Percentiles rank a stretch among this genome's conserved stretches.
These are phyloP conservation scores for Odonthalia washingtoniensis DNA, from an alignment of 31 red algal genomes.

Conservation along the genomic window DNA sequence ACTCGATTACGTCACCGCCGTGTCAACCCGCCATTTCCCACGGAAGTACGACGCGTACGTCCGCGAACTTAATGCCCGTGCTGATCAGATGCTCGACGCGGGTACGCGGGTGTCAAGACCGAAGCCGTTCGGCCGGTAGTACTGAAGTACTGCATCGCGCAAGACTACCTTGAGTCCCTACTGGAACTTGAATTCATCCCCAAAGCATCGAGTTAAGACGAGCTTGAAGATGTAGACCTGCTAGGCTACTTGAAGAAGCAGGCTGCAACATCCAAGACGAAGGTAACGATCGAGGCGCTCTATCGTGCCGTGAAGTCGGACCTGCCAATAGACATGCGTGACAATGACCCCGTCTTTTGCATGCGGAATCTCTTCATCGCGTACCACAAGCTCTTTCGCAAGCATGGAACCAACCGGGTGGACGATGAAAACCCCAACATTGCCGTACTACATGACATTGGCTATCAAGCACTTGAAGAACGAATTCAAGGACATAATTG, in stretches of 20 bases:
- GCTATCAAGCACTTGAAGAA: conserved; percentile 5
- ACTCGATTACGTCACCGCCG: not conserved
- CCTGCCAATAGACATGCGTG: conserved; percentile 15
- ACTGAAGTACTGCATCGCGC: conserved; percentile 22
- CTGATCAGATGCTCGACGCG: conserved; percentile 13
- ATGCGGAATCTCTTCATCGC: conserved; percentile 18
- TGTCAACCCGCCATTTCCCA: not conserved
- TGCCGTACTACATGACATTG: not conserved
- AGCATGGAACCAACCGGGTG: conserved; percentile 1
- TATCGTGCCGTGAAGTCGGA: not conserved
- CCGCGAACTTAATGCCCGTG: not conserved
- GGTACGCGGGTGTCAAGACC: not conserved
- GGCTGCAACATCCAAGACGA: not conserved
- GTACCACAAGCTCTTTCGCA: not conserved
- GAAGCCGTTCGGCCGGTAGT: conserved; percentile 26
- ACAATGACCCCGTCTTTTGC: not conserved
- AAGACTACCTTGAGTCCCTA: conserved; percentile 25
- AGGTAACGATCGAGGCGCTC: not conserved
- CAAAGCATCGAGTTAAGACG: not conserved
- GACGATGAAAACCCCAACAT: conserved; percentile 10
- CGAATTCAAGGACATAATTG: conserved; percentile 15
- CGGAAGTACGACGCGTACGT: conserved; percentile 17
- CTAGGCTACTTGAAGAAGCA: conserved; percentile 1
- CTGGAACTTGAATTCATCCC: conserved; percentile 12
- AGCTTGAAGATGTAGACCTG: conserved; percentile 17